Base-by-base conservation (phyloP, 306 rosid species). In the Alnus glutinosa region DNA sequence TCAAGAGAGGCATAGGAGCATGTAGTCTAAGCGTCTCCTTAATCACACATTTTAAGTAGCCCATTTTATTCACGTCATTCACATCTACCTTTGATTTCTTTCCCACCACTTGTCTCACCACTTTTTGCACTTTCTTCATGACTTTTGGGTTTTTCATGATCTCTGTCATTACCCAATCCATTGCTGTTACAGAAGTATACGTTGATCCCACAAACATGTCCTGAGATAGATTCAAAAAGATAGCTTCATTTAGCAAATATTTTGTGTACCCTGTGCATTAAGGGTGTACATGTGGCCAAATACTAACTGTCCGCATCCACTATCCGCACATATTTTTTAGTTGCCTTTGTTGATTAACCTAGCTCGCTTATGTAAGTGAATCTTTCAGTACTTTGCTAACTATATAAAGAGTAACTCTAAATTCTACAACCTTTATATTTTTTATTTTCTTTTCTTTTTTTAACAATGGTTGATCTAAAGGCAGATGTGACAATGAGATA, bases 81-180 rank as follows among this genome's bases (percentile, higher is more conserved):
- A 23, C 16, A 4, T 78, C 81, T 34, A 34, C 37, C 37, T 34
- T 34, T 34, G 37, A 34, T 34, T 34, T 34, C 37, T 34, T 34
- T 34, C 85, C 85, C 46, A 81, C 83, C 55, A 81, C 73, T 63
- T 37, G 51, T 66, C 87, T 75, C 7, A 75, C 55, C 42, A 81
- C 85, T 58, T 83, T 66, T 37, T 83, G 87, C 1, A 34, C 85
- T 67, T 86, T 86, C 61, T 80, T 76, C 85, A 78, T 78, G 55
- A 61, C 47, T 1, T 32, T 9, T 42, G 78, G 84, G 19, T 71
- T 75, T 78, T 58, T 78, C 19, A 48, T 42, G 4, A 83, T 62
- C 78, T 86, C 86, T 54, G 86, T 47, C 82, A 81, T 81, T 12
- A 61, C 18, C 89, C 87, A 83, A 16, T 75, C 79, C 50, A 69